These are phyloP conservation scores for Huiozyma naganishii DNA, from an alignment of 805 yeast genomes.

Conservation along the genomic window DNA sequence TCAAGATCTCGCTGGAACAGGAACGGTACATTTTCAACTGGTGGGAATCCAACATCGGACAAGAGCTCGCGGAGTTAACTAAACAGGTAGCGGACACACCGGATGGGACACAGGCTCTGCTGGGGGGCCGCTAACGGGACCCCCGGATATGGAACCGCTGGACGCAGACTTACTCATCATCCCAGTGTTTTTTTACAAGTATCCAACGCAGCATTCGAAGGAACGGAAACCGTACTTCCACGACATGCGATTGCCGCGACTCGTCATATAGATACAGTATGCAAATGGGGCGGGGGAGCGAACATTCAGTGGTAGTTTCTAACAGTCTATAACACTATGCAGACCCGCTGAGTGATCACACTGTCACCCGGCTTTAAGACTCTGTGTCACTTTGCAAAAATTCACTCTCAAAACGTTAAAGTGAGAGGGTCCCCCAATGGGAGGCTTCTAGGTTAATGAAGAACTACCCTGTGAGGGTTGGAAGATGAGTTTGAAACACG, in stretches of 20 bases:
- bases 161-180: neutral
- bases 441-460: too few relatives aligned
- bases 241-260: neutral
- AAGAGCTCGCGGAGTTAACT: neutral
- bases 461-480: too few relatives aligned
- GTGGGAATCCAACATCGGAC: neutral
- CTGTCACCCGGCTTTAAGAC: neutral
- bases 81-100: neutral
- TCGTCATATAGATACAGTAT: neutral
- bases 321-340: too few relatives aligned
- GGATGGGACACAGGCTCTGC: neutral
- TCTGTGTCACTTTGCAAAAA: neutral
- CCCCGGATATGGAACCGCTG: neutral
- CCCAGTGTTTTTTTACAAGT: neutral
- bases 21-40: conserved; percentile 8
- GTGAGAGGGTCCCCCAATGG: too few relatives aligned
- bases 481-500: too few relatives aligned
- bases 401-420: too few relatives aligned
- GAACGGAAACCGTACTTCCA: neutral
- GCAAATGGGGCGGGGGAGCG: too few relatives aligned
- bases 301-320: too few relatives aligned
- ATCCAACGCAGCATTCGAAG: neutral
- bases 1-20: conserved; percentile 5
- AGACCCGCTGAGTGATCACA: neutral
- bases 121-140: neutral